A percentile compares a stretch with the other conserved stretches of the same genome.
phyloP scores from a whole-genome alignment of 768 basidiomycete genomes.

The Suillus spraguei region DNA sequence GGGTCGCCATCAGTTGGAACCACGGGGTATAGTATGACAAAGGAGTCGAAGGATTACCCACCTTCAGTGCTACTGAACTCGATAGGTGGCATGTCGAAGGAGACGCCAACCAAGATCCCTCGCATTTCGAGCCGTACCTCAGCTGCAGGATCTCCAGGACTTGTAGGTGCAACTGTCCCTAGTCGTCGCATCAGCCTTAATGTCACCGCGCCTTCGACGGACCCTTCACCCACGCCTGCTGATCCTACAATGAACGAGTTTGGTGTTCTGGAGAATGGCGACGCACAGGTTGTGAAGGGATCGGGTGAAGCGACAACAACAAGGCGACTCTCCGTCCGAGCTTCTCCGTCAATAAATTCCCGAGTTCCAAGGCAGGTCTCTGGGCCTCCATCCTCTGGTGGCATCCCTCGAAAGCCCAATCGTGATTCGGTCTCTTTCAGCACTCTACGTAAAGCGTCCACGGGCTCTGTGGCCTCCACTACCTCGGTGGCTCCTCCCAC shows the following conservation, averaged over 20 bases:
- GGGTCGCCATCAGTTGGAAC: constrained; percentile 90
- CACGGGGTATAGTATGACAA: constrained; percentile 50
- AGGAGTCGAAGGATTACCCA: constrained; percentile 59
- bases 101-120: constrained; percentile 92
- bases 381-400: constrained; percentile 44
- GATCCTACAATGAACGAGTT: constrained; percentile 68
- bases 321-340: constrained; percentile 60
- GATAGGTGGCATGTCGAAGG: constrained; percentile 59
- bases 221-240: constrained; percentile 60
- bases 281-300: constrained; percentile 47
- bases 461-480: constrained; percentile 74
- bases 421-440: constrained; percentile 82
- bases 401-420: constrained; percentile 63
- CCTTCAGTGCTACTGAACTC: constrained; percentile 58
- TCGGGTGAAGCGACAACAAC: constrained; percentile 35
- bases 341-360: constrained; percentile 63
- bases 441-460: constrained; percentile 80
- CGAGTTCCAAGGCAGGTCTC: constrained; percentile 69
- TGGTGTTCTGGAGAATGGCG: constrained; percentile 72
- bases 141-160: constrained; percentile 70
- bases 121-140: constrained; percentile 88
- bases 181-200: constrained; percentile 70
- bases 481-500: constrained; percentile 51
- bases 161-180: constrained; percentile 56
- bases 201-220: constrained; percentile 57